phyloP scores from a whole-genome alignment of 192 early-diverging fungal genomes.

The Coemansia sp. region DNA sequence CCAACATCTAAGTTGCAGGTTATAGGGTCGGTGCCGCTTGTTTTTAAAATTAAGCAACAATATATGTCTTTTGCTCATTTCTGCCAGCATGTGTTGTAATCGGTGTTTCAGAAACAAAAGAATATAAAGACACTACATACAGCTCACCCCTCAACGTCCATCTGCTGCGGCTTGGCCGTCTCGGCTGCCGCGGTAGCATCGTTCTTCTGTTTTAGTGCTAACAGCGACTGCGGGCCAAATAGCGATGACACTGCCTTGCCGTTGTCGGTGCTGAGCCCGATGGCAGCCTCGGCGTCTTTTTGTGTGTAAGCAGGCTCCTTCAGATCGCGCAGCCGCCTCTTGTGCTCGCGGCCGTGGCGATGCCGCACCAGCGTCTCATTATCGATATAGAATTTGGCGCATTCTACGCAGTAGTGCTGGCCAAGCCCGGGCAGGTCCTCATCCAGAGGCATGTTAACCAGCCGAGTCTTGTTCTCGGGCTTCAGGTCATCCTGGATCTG shows the following conservation, averaged over 20 bases:
- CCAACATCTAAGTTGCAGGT: conserved; percentile 60
- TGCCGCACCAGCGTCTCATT: conserved; percentile 65
- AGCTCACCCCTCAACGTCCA: conserved; percentile 17
- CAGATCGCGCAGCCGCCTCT: conserved; percentile 78
- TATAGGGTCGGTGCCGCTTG: not conserved
- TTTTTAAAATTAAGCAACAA: conserved; percentile 10
- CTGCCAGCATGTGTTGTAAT: not conserved
- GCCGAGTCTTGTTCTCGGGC: conserved; percentile 65
- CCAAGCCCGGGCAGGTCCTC: conserved; percentile 89
- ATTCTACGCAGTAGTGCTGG: conserved; percentile 87
- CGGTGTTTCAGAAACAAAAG: not conserved
- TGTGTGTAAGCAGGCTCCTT: conserved; percentile 84
- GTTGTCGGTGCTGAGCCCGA: conserved; percentile 62
- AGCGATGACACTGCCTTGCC: conserved; percentile 34
- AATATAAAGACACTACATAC: not conserved
- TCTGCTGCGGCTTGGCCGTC: conserved; percentile 12
- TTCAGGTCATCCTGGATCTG: conserved; percentile 90
- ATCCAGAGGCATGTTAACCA: conserved; percentile 66
- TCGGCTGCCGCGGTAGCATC: conserved; percentile 11
- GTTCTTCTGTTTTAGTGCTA: conserved; percentile 34
- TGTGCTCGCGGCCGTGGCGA: conserved; percentile 79
- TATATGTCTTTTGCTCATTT: not conserved
- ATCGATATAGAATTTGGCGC: conserved; percentile 73
- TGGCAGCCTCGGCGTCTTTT: conserved; percentile 76
- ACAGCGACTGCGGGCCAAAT: conserved; percentile 34